These are phyloP conservation scores for Tardiomyces blankii DNA, from an alignment of 1,139 yeast species.

Conservation along the genomic window DNA sequence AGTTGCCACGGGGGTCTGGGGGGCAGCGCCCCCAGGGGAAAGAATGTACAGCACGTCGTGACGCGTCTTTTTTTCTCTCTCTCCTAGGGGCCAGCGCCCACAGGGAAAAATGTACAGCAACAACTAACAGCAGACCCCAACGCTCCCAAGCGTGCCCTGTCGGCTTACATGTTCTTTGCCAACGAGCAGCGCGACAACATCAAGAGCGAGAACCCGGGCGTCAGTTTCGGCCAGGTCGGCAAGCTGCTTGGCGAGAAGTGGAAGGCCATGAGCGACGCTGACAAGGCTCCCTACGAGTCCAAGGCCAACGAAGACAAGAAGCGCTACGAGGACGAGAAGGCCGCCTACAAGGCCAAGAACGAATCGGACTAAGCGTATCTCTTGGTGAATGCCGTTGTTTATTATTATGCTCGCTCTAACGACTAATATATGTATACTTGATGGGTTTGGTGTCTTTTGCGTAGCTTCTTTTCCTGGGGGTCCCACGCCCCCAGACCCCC, in stretches of 20 bases:
- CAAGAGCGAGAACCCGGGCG: conserved; percentile 90
- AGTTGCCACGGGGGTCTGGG: too few species aligned
- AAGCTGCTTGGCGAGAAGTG: conserved; percentile 89
- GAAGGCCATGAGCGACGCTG: conserved; percentile 78
- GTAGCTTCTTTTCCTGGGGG: too few species aligned
- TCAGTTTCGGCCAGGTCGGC: conserved; percentile 56
- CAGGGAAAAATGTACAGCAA: too few species aligned
- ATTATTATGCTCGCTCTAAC: background rate
- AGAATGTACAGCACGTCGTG: too few species aligned
- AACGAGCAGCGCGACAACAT: conserved; percentile 94
- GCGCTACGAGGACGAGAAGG: conserved; percentile 94
- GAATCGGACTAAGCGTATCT: conserved; percentile 5
- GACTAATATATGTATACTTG: conserved; percentile 1
- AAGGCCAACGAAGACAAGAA: conserved; percentile 94
- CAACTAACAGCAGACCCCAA: conserved; percentile 58
- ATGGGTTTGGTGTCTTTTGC: background rate
- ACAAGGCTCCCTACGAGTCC: conserved; percentile 79
- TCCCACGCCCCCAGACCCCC: too few species aligned
- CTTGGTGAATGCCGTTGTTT: conserved; percentile 1
- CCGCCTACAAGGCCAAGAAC: conserved; percentile 42
- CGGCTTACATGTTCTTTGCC: conserved; percentile 98
- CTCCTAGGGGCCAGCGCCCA: background rate
- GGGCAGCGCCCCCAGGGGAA: too few species aligned
- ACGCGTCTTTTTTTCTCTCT: too few species aligned
- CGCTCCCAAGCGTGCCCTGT: conserved; percentile 97